A percentile compares a stretch with the other conserved stretches of the same genome.
Conservation (phyloP, 768 basidiomycete species). For the Pulveroboletus frians region DNA sequence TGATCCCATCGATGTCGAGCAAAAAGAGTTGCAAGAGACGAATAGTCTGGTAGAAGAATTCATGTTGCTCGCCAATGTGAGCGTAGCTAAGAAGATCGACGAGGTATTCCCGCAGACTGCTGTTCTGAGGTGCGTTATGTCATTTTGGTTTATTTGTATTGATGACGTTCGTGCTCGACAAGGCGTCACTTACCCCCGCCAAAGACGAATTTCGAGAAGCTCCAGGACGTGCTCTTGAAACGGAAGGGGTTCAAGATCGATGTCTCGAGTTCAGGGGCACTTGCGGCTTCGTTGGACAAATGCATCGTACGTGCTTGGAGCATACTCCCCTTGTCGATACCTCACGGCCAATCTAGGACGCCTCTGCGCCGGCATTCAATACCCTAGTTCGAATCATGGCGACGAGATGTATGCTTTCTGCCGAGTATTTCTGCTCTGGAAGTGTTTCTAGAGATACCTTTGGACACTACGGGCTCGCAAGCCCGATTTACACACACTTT, state of each 20-base stretch:
- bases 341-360: conserved; percentile 49
- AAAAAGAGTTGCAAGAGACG: conserved; percentile 88
- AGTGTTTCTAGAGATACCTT: conserved; percentile 90
- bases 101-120: conserved; percentile 95
- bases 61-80: conserved; percentile 97
- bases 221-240: conserved; percentile 88
- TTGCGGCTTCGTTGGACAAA: conserved; percentile 82
- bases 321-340: background rate
- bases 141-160: background rate
- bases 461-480: conserved; percentile 96
- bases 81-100: conserved; percentile 87
- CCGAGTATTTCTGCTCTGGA: conserved; percentile 97
- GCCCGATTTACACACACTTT: conserved; percentile 96
- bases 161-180: conserved; percentile 3
- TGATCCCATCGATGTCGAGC: conserved; percentile 95
- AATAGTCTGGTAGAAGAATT: conserved; percentile 98
- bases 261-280: conserved; percentile 84
- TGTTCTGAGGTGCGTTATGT: conserved; percentile 61
- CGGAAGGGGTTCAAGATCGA: conserved; percentile 79
- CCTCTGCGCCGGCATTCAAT: conserved; percentile 84
- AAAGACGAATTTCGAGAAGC: conserved; percentile 87
- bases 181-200: conserved; percentile 93
- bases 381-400: conserved; percentile 99
- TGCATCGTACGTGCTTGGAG: conserved; percentile 60
- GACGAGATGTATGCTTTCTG: conserved; percentile 95